Evolutionary conservation across 129 eudicot genomes (phyloP), one percentile per base, ranked within the genome.

Genomic region (Smallanthus sonchifolius): DNA sequence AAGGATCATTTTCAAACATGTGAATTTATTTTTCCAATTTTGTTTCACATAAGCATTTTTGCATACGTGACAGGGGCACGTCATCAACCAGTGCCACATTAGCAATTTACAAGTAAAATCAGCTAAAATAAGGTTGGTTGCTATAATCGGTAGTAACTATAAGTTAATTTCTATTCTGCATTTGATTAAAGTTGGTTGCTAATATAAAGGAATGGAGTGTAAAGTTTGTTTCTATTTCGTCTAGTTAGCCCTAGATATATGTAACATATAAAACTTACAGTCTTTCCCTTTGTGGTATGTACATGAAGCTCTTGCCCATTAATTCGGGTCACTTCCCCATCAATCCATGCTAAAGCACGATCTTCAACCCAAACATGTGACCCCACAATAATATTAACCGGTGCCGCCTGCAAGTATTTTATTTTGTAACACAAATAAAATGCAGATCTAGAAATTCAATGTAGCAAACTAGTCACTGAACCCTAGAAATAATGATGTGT

Each of bases 341-440:
- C 99, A 75, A 86, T 75, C 99, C 99, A 95, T 78, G 99, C 99
- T 79, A 86, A 72, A 20, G 5, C 83, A 60, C 90, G 88, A 84
- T 95, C 99, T 77, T 95, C 99, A 80, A 91, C 91, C 99, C 97
- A 95, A 48, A 95, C 99, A 79, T 91, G 96, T 43, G 99, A 91
- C 37, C 99, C 99, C 63, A 91, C 99, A 75, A 85, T 88, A 57
- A 95, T 89, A 79, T 88, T 95, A 69, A 85, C 99, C 30, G 89
- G 86, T 71, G 97, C 88, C 49, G 92, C 97, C 99, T 95, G 89
- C 87, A 88, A 78, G 70, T 36, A 78, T 35, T 59, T 74, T 36
- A 82, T 14, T 60, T 30, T 16, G 37, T 80, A 52, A 78, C 48
- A 48, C 70, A 17, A 62, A 28, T 6, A 80, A 43, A 73, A 69